Percentiles rank a stretch among this genome's conserved stretches.
These are phyloP conservation scores for Eutrema heterophyllum DNA, from an alignment of 345 rosid species.

Conservation along the genomic window DNA sequence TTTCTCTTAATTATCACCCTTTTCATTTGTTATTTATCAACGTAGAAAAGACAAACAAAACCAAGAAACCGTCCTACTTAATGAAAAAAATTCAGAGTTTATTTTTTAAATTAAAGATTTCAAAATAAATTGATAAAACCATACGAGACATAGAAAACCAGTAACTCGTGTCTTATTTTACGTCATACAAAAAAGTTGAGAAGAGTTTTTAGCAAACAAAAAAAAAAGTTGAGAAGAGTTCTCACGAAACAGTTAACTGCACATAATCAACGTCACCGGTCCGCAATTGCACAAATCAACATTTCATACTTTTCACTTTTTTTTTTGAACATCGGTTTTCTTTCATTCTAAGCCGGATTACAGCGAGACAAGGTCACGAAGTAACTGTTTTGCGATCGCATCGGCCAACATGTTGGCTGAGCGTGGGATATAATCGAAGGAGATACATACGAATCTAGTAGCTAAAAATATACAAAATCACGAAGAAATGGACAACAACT, in stretches of 20 bases:
- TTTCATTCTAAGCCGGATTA: too few species aligned
- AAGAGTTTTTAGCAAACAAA: too few species aligned
- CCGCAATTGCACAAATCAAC: not conserved
- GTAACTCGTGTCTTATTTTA: slow-evolving; percentile 12
- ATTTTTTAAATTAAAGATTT: too few species aligned
- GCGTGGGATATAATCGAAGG: too few species aligned
- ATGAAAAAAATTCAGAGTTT: not conserved
- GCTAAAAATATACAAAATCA: not conserved
- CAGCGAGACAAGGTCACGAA: too few species aligned
- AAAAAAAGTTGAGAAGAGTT: slow-evolving; percentile 5
- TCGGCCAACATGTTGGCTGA: too few species aligned
- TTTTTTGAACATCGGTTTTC: not conserved
- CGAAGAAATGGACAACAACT: not conserved
- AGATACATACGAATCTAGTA: too few species aligned
- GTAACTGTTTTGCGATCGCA: too few species aligned
- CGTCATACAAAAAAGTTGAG: not conserved
- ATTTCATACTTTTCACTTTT: not conserved
- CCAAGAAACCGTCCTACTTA: not conserved
- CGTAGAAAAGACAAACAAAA: not conserved
- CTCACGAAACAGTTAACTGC: not conserved
- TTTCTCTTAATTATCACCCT: too few species aligned
- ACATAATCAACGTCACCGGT: not conserved
- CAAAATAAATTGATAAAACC: not conserved
- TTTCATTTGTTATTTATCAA: too few species aligned
- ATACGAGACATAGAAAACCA: not conserved